These are phyloP conservation scores for Scytalidium lignicola DNA, from an alignment of 2,329 filamentous ascomycete genomes.

Conservation along the genomic window DNA sequence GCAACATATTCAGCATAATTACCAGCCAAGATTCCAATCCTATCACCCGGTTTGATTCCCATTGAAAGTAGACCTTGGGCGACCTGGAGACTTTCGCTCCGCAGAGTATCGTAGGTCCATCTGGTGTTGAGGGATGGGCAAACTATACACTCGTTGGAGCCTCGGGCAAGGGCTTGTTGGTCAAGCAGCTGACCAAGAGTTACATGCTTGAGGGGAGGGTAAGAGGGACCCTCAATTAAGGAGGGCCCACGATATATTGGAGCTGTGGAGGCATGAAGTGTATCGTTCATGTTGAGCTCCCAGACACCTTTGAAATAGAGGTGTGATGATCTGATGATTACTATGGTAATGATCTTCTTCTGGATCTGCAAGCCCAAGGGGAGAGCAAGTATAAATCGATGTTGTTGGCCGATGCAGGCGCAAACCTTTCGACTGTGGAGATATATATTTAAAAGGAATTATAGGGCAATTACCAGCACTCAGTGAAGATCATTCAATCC, in stretches of 20 bases:
- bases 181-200: slow-evolving; percentile 69
- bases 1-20: slow-evolving; percentile 24
- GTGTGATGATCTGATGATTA: too few relatives aligned
- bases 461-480: too few relatives aligned
- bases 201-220: slow-evolving; percentile 65
- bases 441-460: too few relatives aligned
- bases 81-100: slow-evolving; percentile 55
- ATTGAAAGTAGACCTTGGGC: slow-evolving; percentile 55
- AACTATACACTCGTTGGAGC: slow-evolving; percentile 62
- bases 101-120: slow-evolving; percentile 66
- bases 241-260: slow-evolving; percentile 31
- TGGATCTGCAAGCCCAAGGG: too few relatives aligned
- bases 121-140: slow-evolving; percentile 71
- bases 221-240: slow-evolving; percentile 61
- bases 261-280: too few relatives aligned
- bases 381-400: too few relatives aligned
- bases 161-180: slow-evolving; percentile 62
- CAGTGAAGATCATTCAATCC: too few relatives aligned
- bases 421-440: too few relatives aligned
- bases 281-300: too few relatives aligned
- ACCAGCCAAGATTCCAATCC: slow-evolving; percentile 17
- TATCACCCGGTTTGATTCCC: slow-evolving; percentile 12
- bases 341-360: too few relatives aligned
- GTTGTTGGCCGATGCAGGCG: too few relatives aligned
- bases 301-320: too few relatives aligned